Percentiles rank a stretch among this genome's conserved stretches.
Evolutionary conservation across 176 grass and related monocot genomes (phyloP).

Genomic region (Otatea glauca): DNA sequence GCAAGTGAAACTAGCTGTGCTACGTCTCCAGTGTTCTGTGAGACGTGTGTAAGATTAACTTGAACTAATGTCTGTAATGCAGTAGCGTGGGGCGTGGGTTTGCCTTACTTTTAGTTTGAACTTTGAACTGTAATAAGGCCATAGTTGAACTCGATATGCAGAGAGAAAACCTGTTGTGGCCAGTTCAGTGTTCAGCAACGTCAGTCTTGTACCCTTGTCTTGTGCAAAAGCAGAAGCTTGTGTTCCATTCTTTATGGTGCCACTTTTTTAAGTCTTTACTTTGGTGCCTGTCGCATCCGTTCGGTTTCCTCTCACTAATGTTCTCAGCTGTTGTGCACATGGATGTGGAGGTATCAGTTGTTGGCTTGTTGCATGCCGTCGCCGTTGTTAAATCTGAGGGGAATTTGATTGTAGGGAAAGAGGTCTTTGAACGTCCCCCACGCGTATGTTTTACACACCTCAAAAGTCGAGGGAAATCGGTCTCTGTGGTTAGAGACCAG

Average conservation of each 20-base stretch:
- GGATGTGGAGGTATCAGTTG: background rate
- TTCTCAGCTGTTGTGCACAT: background rate
- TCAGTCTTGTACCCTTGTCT: background rate
- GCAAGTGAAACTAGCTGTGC: constrained; percentile 20
- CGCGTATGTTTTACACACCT: background rate
- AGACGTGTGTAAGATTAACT: constrained; percentile 26
- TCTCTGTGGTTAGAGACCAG: background rate
- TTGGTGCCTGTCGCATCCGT: background rate
- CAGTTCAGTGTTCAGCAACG: background rate
- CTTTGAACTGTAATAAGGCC: constrained; percentile 7
- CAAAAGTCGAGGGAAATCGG: background rate
- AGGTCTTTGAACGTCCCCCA: background rate
- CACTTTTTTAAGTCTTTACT: background rate
- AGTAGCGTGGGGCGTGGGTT: background rate
- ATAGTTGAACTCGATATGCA: constrained; percentile 5
- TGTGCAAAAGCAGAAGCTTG: constrained; percentile 3
- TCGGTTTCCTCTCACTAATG: background rate
- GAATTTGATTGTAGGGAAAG: background rate
- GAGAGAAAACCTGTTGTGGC: background rate
- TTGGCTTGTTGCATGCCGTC: background rate
- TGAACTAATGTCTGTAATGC: constrained; percentile 12
- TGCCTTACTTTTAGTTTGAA: constrained; percentile 9
- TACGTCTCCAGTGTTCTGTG: background rate
- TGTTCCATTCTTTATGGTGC: background rate
- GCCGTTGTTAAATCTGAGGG: background rate